Percentiles rank a stretch among this genome's conserved stretches.
Conservation (phyloP, 176 grass and related monocot species). For the Eleusine coracana region DNA sequence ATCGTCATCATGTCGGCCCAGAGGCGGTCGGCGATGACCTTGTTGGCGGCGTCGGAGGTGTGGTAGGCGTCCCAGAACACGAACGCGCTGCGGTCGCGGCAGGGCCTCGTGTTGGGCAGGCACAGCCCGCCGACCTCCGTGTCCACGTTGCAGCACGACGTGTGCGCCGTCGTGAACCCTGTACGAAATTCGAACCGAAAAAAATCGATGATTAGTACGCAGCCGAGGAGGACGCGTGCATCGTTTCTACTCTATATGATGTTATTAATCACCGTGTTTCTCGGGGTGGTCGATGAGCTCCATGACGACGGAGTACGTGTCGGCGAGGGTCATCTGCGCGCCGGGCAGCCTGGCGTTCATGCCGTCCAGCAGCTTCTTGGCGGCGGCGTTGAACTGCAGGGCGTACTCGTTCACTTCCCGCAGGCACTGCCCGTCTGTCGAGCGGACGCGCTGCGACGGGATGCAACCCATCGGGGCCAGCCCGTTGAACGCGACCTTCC, state of each 20-base stretch:
- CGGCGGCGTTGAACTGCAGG: slow-evolving; percentile 71
- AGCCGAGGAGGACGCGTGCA: too few species aligned
- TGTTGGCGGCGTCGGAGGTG: slow-evolving; percentile 86
- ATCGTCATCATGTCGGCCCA: slow-evolving; percentile 46
- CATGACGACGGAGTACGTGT: slow-evolving; percentile 76
- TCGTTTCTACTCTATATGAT: too few species aligned
- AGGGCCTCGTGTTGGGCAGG: slow-evolving; percentile 72
- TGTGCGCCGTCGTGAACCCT: slow-evolving; percentile 82
- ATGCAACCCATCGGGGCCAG: slow-evolving; percentile 59
- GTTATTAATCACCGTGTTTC: slow-evolving; percentile 45
- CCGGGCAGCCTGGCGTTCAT: slow-evolving; percentile 71
- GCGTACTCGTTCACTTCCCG: slow-evolving; percentile 63
- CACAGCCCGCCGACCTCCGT: slow-evolving; percentile 74
- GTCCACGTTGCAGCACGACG: slow-evolving; percentile 94
- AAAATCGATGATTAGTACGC: too few species aligned
- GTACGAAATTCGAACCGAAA: background rate
- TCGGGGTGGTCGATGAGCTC: slow-evolving; percentile 82
- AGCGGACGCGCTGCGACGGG: slow-evolving; percentile 69
- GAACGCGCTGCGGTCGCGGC: slow-evolving; percentile 66
- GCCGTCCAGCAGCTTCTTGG: slow-evolving; percentile 61
- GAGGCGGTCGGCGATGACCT: slow-evolving; percentile 73
- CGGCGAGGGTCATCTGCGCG: slow-evolving; percentile 60
- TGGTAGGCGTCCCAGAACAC: slow-evolving; percentile 99
- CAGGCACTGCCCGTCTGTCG: slow-evolving; percentile 61
- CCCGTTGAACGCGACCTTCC: slow-evolving; percentile 67